Evolutionary conservation across 2,329 filamentous ascomycete species (phyloP), one percentile per base, ranked within the genome.

Genomic region (Fusarium brachygibbosum): DNA sequence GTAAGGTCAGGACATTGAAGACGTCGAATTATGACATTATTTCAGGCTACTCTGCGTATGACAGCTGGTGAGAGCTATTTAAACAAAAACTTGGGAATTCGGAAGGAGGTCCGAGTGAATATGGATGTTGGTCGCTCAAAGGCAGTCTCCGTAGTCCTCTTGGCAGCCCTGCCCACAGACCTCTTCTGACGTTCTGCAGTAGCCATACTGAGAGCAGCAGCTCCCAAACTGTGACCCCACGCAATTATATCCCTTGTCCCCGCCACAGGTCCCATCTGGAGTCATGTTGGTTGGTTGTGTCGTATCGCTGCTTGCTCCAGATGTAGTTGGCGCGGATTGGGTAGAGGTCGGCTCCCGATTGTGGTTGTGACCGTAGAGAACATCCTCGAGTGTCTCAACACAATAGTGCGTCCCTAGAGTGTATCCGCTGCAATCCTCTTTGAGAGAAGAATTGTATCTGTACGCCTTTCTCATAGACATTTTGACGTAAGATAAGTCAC

Each of bases 401-500:
- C 13, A 23, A 5, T 40, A 23, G 4, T 14, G 8, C 6, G 13
- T 23, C 0, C 38, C 19, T 7, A 23, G 8, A 41, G 38, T 41
- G 13, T 41, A 41, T 9, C 19, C 19, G 8, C 38, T 41, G 19
- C 38, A 23, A 41, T 41, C 13, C 8, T 10, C 8, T 1, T 23
- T 16, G 7, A 16, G 13, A 41, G 19, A 41, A 23, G 13, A 4
- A 23, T 41, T 41, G 19, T 41, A 41, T 6, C 3, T 41, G 8
- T 41, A 23, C 19, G 19, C 14, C 19, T 21, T 8, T 4, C 19
- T 8, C 38, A 41, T 41, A 23, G 7, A 14, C 19, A 41, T 41
- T 5, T 6, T 41, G 8, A n/a, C 21, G 7, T 41, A 0, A 0
- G 6, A 12, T 4, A 23, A 23, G 3, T 41, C n/a, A 14, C 4